Evolutionary conservation across 2,329 filamentous ascomycete genomes (phyloP).

Genomic region (Claviceps citrina): DNA sequence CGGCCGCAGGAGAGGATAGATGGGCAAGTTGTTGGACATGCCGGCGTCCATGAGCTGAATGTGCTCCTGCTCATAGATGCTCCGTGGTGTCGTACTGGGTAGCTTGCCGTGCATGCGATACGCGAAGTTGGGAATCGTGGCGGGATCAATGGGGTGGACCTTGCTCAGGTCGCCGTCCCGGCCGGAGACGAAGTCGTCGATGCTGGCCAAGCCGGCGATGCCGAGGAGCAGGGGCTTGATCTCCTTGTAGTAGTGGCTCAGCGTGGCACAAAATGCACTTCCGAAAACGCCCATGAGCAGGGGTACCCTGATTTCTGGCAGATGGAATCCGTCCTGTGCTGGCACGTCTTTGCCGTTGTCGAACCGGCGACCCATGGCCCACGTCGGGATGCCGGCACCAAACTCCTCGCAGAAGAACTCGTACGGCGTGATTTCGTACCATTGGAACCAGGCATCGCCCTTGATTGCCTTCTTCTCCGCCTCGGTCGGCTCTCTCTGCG

Average conservation of each 20-base stretch:
- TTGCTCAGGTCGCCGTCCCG: constrained; percentile 75
- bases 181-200: constrained; percentile 72
- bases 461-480: constrained; percentile 32
- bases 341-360: constrained; percentile 41
- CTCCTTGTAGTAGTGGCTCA: constrained; percentile 93
- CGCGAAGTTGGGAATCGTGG: constrained; percentile 77
- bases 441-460: constrained; percentile 83
- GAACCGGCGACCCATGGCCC: constrained; percentile 79
- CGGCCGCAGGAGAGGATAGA: constrained; percentile 82
- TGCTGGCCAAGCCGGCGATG: constrained; percentile 55
- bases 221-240: constrained; percentile 67
- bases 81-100: constrained; percentile 61
- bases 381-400: constrained; percentile 80
- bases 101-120: constrained; percentile 65
- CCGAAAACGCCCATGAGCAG: constrained; percentile 90
- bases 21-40: constrained; percentile 95
- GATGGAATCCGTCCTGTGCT: constrained; percentile 48
- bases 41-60: constrained; percentile 88
- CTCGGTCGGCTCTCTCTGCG: constrained; percentile 9
- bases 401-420: constrained; percentile 94
- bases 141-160: constrained; percentile 88
- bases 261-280: constrained; percentile 85
- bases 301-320: constrained; percentile 74
- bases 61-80: constrained; percentile 54
- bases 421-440: constrained; percentile 91